Evolutionary conservation across 495 filamentous ascomycete genomes (phyloP), one percentile per base, ranked within the genome.

Genomic region (Trichoderma reesei): DNA sequence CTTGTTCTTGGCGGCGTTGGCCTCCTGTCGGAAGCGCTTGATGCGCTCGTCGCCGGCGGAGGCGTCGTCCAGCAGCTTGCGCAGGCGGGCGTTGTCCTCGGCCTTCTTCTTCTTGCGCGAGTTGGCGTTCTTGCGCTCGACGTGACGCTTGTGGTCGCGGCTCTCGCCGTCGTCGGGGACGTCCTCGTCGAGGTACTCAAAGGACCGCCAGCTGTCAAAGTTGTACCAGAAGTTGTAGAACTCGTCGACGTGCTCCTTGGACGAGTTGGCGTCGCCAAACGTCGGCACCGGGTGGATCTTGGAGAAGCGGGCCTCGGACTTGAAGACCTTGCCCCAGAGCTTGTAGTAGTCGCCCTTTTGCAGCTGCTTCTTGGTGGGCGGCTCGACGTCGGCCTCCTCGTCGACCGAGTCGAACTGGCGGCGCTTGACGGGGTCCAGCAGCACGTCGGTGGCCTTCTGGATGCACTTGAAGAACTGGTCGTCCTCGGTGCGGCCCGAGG

Each of bases 161-260:
- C 91, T 95, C 80, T 97, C 94, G 78, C 90, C 94, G 83, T 98
- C 94, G 72, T 98, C 94, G 44, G 94, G 94, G 18, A 98, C 92
- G 71, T 98, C 94, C 80, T 98, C 94, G 71, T 98, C 95, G 44
- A 93, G 89, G 75, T 98, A 98, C 79, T 98, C 94, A 74, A 98
- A 98, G 33, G 89, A 85, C 60, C 94, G 83, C 94, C 94, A 98
- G 75, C 88, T 92, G 83, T 98, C 95, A 70, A 98, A 94, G 81
- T 92, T 92, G 83, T 96, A 98, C 88, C 90, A 98, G 83, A 97
- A 98, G 82, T 98, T 96, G 83, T 98, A 98, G 81, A 98, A 98
- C 64, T 79, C 77, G 71, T 97, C 90, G 34, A 98, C 93, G 1
- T 93, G 88, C 72, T 95, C 89, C 74, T 91, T 88, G 70, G 86